phyloP scores from a whole-genome alignment of 768 basidiomycete genomes.

The Glaciozyma martinii region DNA sequence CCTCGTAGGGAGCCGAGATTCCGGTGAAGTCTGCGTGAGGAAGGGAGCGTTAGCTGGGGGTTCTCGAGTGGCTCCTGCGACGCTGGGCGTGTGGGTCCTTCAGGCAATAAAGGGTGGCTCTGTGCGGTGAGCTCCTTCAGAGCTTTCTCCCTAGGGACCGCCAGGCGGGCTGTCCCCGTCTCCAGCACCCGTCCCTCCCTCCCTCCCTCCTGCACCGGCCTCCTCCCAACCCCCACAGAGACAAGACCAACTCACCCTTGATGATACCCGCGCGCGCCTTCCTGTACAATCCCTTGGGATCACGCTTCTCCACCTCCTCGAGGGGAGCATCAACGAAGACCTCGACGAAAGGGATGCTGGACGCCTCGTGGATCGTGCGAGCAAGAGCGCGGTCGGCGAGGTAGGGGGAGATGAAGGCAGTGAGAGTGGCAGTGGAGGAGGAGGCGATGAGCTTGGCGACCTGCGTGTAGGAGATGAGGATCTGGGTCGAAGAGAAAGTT shows the following conservation, averaged over 20 bases:
- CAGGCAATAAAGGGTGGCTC: background rate
- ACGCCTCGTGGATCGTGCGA: conserved; percentile 66
- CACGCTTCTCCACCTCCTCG: conserved; percentile 74
- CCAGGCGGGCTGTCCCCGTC: too few species aligned
- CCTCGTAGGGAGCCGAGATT: conserved; percentile 92
- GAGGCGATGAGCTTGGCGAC: conserved; percentile 92
- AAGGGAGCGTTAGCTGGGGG: background rate
- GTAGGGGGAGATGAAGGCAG: conserved; percentile 99
- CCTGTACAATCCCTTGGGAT: conserved; percentile 96
- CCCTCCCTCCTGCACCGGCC: too few species aligned
- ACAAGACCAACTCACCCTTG: conserved; percentile 55
- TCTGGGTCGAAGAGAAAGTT: background rate
- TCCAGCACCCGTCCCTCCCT: too few species aligned
- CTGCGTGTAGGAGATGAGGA: conserved; percentile 43
- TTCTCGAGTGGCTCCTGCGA: too few species aligned
- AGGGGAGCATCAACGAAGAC: conserved; percentile 92
- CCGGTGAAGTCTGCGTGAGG: conserved; percentile 81
- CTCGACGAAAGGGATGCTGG: conserved; percentile 74
- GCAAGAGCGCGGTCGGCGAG: conserved; percentile 72
- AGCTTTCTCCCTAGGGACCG: background rate
- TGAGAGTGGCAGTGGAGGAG: conserved; percentile 72
- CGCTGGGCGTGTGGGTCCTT: too few species aligned
- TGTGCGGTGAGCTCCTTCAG: background rate
- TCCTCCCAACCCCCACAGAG: background rate
- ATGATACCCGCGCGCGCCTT: conserved; percentile 93